These are phyloP conservation scores for Maudiozyma turicensis DNA, from an alignment of 805 yeast species.

Conservation along the genomic window DNA sequence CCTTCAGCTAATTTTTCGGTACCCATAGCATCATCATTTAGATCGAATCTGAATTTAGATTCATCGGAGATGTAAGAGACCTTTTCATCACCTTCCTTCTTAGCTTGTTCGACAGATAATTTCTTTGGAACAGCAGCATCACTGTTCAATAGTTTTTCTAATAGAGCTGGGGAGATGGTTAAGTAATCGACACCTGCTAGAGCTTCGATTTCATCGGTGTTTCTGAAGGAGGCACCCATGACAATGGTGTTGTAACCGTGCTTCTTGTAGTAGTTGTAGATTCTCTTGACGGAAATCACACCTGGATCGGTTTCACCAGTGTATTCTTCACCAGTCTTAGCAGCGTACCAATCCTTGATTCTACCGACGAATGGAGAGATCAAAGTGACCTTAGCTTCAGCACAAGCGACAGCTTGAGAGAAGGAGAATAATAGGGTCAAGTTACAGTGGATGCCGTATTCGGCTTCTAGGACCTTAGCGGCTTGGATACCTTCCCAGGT, in stretches of 20 bases:
- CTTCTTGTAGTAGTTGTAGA: conserved; percentile 97
- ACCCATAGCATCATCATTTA: conserved; percentile 97
- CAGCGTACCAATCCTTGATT: conserved; percentile 97
- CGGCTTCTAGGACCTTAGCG: conserved; percentile 85
- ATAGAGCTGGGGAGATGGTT: conserved; percentile 87
- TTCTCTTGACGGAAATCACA: conserved; percentile 77
- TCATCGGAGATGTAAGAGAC: conserved; percentile 78
- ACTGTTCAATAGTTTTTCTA: conserved; percentile 80
- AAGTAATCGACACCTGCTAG: conserved; percentile 95
- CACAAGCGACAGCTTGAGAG: conserved; percentile 97
- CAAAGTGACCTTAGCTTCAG: conserved; percentile 92
- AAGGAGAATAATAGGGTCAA: conserved; percentile 91
- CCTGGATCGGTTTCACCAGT: conserved; percentile 81
- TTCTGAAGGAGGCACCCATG: conserved; percentile 99
- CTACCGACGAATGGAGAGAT: conserved; percentile 99
- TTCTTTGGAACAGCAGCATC: conserved; percentile 69
- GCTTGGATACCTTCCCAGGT: conserved; percentile 99
- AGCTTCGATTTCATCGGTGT: conserved; percentile 88
- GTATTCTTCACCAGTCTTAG: conserved; percentile 82
- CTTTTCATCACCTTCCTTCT: conserved; percentile 44
- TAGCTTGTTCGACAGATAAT: conserved; percentile 62
- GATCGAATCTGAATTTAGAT: conserved; percentile 74
- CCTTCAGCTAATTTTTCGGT: conserved; percentile 96
- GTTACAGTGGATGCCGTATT: conserved; percentile 89
- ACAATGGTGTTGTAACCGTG: conserved; percentile 93